Base-by-base conservation (phyloP, 768 basidiomycete genomes). In the Rossbeevera mucosa region DNA sequence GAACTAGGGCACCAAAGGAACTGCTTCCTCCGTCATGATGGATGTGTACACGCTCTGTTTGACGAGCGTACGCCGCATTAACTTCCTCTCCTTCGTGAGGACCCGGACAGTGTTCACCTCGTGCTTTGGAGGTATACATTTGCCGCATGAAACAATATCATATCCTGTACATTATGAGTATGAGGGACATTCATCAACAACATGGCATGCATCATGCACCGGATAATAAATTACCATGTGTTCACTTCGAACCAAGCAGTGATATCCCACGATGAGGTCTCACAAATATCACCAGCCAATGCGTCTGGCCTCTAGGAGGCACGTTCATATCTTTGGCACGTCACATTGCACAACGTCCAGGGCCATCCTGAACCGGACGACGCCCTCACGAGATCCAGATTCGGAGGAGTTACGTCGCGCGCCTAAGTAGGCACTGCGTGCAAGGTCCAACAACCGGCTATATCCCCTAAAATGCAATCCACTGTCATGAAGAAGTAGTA, bases 71-170 rank as follows among this genome's bases (percentile, higher is more conserved):
- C 63, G 1, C 82, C 83, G 20, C 72, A 76, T 53, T 83, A 80
- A 63, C 18, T 64, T 65, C 8, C 73, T 70, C 20, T 77, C 66
- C 21, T 58, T 52, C 71, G 76, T 78, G 18, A 85, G 68, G 28
- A 84, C 61, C 4, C 72, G 66, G 40, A 86, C 72, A 30, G 84
- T 61, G 51, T 82, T 85, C 25, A 74, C 70, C 22, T 61, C 58
- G 43, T 62, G 69, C 38, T 40, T 59, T 25, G 63, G 62, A 56
- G 77, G 76, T 26, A 76, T 69, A 14, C 70, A 66, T 58, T 80
- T 81, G 5, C 63, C 63, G 61, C 76, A 86, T 1, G 82, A 75
- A 1, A 78, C 70, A 5, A 86, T 72, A 57, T 87, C 86, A 86
- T 72, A 57, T 87, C 86, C 85, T 87, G 56, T 46, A 47, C 16